These are phyloP conservation scores for Hibiscus syriacus DNA, from an alignment of 345 rosid genomes.

Conservation along the genomic window DNA sequence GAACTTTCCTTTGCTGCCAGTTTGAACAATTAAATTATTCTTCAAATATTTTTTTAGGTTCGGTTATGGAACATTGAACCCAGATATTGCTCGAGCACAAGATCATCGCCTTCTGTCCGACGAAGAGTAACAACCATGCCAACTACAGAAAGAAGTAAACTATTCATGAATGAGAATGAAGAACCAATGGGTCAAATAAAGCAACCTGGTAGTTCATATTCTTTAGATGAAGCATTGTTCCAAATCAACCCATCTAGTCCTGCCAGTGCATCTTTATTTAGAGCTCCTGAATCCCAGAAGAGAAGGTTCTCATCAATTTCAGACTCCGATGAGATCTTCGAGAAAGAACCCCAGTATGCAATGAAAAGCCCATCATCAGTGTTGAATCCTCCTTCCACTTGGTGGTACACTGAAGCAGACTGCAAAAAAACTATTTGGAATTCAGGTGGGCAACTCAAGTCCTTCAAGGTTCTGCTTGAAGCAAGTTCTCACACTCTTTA, in stretches of 20 bases:
- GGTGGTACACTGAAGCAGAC: neutral
- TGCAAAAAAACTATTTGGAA: slow-evolving; percentile 3
- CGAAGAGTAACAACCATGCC: slow-evolving; percentile 71
- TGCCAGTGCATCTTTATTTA: slow-evolving; percentile 18
- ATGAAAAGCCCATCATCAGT: slow-evolving; percentile 73
- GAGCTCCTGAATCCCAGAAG: slow-evolving; percentile 59
- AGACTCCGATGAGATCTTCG: slow-evolving; percentile 29
- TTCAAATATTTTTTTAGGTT: slow-evolving; percentile 29
- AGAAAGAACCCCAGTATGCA: slow-evolving; percentile 48
- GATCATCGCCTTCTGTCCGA: slow-evolving; percentile 43
- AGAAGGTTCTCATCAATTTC: slow-evolving; percentile 16
- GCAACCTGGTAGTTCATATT: slow-evolving; percentile 14
- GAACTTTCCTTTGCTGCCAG: neutral
- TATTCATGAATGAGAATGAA: slow-evolving; percentile 28
- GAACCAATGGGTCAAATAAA: slow-evolving; percentile 24
- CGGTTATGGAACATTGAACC: slow-evolving; percentile 61
- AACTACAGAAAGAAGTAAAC: slow-evolving; percentile 30
- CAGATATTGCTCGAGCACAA: slow-evolving; percentile 28
- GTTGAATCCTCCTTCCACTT: slow-evolving; percentile 58
- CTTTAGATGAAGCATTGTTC: slow-evolving; percentile 21
- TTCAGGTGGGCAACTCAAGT: neutral
- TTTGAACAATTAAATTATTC: neutral
- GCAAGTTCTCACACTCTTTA: no score
- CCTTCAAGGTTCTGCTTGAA: no score
- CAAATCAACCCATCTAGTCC: slow-evolving; percentile 19